phyloP scores from a whole-genome alignment of 345 rosid species.

The Eucalyptus cladocalyx region DNA sequence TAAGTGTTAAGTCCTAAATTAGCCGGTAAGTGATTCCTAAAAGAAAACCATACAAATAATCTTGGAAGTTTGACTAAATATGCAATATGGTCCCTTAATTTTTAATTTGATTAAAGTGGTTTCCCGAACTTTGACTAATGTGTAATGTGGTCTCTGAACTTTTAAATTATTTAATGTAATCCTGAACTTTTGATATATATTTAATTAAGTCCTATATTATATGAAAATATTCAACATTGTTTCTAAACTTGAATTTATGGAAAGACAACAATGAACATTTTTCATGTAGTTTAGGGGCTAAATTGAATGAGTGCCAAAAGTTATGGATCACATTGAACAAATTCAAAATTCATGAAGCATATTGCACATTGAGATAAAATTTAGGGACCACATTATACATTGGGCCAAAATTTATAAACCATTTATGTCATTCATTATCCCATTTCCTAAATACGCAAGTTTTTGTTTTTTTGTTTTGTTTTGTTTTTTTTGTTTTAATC shows the following conservation, averaged over 20 bases:
- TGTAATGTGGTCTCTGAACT: neutral
- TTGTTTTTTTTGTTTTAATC: no score
- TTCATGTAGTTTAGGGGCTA: no score
- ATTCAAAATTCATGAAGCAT: fast-evolving
- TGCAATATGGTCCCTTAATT: no score
- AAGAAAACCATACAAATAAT: neutral
- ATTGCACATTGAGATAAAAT: no score
- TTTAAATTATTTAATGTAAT: no score
- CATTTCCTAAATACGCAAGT: neutral
- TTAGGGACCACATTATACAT: neutral
- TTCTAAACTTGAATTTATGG: neutral
- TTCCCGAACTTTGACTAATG: fast-evolving
- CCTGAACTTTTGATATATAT: neutral
- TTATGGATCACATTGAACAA: no score
- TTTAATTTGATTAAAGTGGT: neutral
- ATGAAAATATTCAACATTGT: neutral
- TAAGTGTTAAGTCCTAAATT: neutral
- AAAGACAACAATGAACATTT: no score
- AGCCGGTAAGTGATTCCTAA: neutral
- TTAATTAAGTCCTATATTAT: neutral
- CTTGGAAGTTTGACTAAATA: neutral
- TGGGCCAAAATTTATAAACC: neutral
- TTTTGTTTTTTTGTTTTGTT: no score
- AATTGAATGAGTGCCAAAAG: no score
- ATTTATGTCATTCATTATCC: no score